These are phyloP conservation scores for Mallotus japonicus DNA, from an alignment of 441 rosid genomes.

Conservation along the genomic window DNA sequence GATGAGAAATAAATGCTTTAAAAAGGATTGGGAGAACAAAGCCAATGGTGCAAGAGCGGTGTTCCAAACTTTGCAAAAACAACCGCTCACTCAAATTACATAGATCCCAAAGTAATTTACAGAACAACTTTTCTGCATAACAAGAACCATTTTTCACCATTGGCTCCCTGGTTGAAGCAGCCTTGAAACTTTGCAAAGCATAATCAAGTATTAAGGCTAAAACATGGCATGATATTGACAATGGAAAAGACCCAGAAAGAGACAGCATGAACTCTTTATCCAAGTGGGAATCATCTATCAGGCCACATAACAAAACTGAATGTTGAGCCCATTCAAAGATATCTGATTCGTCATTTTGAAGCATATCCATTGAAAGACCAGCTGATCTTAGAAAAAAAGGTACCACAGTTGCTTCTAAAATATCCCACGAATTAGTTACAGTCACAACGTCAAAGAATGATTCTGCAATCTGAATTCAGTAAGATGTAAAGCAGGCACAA, in stretches of 20 bases:
- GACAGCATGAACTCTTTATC: conserved; percentile 36
- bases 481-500: conserved; percentile 28
- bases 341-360: conserved; percentile 48
- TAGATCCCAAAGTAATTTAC: conserved; percentile 65
- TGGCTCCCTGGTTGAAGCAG: conserved; percentile 27
- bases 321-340: conserved; percentile 40
- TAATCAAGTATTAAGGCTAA: conserved; percentile 58
- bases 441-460: conserved; percentile 62
- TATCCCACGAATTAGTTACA: conserved; percentile 53
- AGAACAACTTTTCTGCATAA: conserved; percentile 41
- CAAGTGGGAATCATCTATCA: conserved; percentile 19
- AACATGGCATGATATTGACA: conserved; percentile 68
- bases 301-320: conserved; percentile 30
- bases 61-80: conserved; percentile 67
- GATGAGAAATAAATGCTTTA: conserved; percentile 49
- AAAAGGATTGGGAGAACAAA: conserved; percentile 71
- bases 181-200: conserved; percentile 43
- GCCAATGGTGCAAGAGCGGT: conserved; percentile 72
- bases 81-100: conserved; percentile 61
- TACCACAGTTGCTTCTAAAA: conserved; percentile 61
- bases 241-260: conserved; percentile 44
- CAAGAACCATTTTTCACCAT: conserved; percentile 33
- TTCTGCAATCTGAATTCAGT: conserved; percentile 53
- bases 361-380: conserved; percentile 51
- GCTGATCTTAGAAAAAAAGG: conserved; percentile 70